phyloP scores from a whole-genome alignment of 2,329 filamentous ascomycete species.

The Aspergillus persii region DNA sequence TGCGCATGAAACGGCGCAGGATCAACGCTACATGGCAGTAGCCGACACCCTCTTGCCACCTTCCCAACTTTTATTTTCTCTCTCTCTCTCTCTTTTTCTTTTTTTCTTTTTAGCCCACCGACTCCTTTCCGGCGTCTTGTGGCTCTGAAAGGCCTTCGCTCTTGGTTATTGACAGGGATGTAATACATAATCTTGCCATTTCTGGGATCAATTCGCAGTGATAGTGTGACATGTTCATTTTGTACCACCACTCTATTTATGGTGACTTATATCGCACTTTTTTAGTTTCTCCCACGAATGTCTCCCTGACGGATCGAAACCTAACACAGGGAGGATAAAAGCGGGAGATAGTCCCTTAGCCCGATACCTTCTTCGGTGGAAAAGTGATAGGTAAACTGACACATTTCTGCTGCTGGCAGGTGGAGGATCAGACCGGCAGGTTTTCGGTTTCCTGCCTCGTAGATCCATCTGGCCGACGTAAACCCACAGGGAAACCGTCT shows the following conservation, averaged over 20 bases:
- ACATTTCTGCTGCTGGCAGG: background rate
- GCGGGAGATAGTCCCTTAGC: slow-evolving; percentile 23
- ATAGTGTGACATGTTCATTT: background rate
- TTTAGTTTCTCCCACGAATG: background rate
- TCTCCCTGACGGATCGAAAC: background rate
- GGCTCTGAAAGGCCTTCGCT: background rate
- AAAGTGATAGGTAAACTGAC: background rate
- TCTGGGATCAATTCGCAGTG: background rate
- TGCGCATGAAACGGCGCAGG: slow-evolving; percentile 7
- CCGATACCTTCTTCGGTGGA: background rate
- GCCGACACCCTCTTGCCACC: background rate
- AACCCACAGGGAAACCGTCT: background rate
- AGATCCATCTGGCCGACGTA: background rate
- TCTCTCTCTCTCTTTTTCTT: background rate
- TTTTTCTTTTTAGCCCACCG: background rate
- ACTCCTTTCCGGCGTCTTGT: background rate
- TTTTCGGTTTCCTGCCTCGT: background rate
- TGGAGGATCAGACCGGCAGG: background rate
- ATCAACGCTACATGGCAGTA: slow-evolving; percentile 13
- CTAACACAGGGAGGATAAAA: slow-evolving; percentile 1
- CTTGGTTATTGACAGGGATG: background rate
- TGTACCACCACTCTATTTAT: background rate
- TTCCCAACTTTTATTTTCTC: background rate
- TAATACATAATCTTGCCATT: background rate
- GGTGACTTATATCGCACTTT: background rate